phyloP scores from a whole-genome alignment of 2,329 filamentous ascomycete species.

The Fusarium camptoceras region DNA sequence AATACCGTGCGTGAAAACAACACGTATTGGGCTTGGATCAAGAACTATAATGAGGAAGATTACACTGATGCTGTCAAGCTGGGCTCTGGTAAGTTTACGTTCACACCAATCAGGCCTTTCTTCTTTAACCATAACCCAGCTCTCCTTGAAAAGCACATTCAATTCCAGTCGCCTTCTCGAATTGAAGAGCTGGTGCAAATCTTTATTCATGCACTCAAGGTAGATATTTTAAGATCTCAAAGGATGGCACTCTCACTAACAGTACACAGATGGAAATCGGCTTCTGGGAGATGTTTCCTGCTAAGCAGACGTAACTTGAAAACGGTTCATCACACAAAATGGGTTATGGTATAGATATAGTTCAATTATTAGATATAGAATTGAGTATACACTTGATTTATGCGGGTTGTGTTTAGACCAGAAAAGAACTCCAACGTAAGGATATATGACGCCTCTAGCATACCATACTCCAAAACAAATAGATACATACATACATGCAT shows the following conservation, averaged over 20 bases:
- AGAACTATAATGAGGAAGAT: slow-evolving; percentile 86
- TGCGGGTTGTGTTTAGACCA: slow-evolving; percentile 13
- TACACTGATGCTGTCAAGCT: slow-evolving; percentile 78
- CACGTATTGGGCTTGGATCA: slow-evolving; percentile 89
- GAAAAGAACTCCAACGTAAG: slow-evolving; percentile 9
- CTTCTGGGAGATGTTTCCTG: slow-evolving; percentile 67
- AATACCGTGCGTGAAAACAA: slow-evolving; percentile 74
- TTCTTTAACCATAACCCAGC: slow-evolving; percentile 56
- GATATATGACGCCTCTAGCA: slow-evolving; percentile 16
- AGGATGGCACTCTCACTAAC: neutral
- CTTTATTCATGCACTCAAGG: slow-evolving; percentile 88
- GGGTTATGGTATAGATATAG: neutral
- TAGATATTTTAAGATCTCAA: slow-evolving; percentile 51
- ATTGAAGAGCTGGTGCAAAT: slow-evolving; percentile 87
- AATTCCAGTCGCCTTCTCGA: slow-evolving; percentile 76
- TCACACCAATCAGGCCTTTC: neutral
- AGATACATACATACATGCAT: slow-evolving; percentile 6
- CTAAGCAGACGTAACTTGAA: slow-evolving; percentile 30
- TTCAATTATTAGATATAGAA: slow-evolving; percentile 39
- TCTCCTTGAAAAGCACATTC: slow-evolving; percentile 79
- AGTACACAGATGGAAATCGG: slow-evolving; percentile 62
- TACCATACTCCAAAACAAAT: slow-evolving; percentile 24
- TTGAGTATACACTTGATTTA: slow-evolving; percentile 30
- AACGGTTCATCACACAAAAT: neutral
- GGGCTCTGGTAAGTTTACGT: slow-evolving; percentile 69